A percentile compares a stretch with the other conserved stretches of the same genome.
Conservation (phyloP, 805 yeast genomes). For the Candida cerambycidarum region DNA sequence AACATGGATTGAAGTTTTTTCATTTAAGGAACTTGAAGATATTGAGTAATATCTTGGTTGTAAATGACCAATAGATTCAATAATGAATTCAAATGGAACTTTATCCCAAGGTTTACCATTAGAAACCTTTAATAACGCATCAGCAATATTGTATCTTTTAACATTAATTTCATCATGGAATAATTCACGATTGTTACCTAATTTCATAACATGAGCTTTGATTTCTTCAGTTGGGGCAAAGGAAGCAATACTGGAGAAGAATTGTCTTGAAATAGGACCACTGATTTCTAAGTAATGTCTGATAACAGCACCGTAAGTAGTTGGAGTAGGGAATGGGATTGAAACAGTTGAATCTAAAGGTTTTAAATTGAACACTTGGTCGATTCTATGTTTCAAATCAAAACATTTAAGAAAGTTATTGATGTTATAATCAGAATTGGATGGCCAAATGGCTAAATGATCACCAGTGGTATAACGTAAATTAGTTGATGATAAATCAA, state of each 20-base stretch:
- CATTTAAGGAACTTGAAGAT: slow-evolving; percentile 81
- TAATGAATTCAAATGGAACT: slow-evolving; percentile 81
- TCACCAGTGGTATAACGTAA: slow-evolving; percentile 92
- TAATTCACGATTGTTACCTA: slow-evolving; percentile 66
- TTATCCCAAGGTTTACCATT: slow-evolving; percentile 64
- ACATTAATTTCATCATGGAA: slow-evolving; percentile 67
- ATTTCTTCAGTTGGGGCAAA: slow-evolving; percentile 74
- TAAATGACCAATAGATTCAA: slow-evolving; percentile 77
- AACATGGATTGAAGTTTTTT: slow-evolving; percentile 71
- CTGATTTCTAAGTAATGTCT: slow-evolving; percentile 88
- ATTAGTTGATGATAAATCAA: slow-evolving; percentile 73
- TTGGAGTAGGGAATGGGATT: slow-evolving; percentile 71
- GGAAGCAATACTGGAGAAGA: slow-evolving; percentile 66
- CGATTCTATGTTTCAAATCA: slow-evolving; percentile 52
- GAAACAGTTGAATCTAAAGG: slow-evolving; percentile 69
- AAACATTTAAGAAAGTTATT: slow-evolving; percentile 64
- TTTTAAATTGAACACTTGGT: slow-evolving; percentile 60
- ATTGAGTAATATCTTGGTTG: slow-evolving; percentile 97
- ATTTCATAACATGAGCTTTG: slow-evolving; percentile 46
- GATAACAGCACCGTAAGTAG: slow-evolving; percentile 83
- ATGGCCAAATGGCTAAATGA: slow-evolving; percentile 93
- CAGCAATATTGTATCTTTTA: slow-evolving; percentile 70
- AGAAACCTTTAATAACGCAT: slow-evolving; percentile 64
- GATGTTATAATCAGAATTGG: slow-evolving; percentile 77
- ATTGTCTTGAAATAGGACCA: slow-evolving; percentile 92